phyloP scores from a whole-genome alignment of 305 asterid genomes.

The Fraxinus floribunda region DNA sequence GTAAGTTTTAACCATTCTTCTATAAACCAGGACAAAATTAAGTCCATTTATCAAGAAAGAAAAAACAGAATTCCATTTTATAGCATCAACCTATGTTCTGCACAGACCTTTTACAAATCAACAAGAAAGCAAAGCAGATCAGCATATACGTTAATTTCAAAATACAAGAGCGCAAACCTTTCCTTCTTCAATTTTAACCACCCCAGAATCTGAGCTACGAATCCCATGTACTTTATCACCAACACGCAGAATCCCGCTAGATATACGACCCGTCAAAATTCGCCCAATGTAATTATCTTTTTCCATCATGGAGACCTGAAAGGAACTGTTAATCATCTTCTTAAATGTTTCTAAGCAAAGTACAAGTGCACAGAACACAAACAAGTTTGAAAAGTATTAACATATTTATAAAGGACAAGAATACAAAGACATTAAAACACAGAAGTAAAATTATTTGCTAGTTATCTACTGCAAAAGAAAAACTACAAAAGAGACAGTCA shows the following conservation, averaged over 20 bases:
- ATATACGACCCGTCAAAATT: conserved; percentile 88
- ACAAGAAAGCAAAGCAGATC: not conserved
- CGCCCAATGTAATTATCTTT: conserved; percentile 91
- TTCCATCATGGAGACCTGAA: conserved; percentile 99
- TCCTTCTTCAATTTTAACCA: conserved; percentile 87
- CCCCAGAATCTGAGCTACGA: conserved; percentile 65
- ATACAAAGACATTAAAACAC: conserved; percentile 4
- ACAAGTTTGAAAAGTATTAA: conserved; percentile 23
- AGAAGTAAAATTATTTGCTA: conserved; percentile 6
- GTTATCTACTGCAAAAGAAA: conserved; percentile 9
- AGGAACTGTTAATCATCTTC: conserved; percentile 54
- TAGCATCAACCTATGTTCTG: not conserved
- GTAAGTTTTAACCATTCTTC: not conserved
- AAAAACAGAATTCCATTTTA: not conserved
- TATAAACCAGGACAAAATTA: not conserved
- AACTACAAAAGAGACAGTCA: not conserved
- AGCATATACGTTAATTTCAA: not conserved
- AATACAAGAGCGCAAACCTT: conserved; percentile 54
- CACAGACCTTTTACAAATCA: not conserved
- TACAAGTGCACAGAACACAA: conserved; percentile 21
- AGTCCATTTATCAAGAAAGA: not conserved
- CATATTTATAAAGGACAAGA: not conserved
- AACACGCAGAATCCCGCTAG: conserved; percentile 73
- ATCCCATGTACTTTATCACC: conserved; percentile 97
- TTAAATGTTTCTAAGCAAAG: conserved; percentile 32